Percentiles rank a stretch among this genome's conserved stretches.
phyloP scores from a whole-genome alignment of 2,329 filamentous ascomycete species.

The Trichoderma guizhouense region DNA sequence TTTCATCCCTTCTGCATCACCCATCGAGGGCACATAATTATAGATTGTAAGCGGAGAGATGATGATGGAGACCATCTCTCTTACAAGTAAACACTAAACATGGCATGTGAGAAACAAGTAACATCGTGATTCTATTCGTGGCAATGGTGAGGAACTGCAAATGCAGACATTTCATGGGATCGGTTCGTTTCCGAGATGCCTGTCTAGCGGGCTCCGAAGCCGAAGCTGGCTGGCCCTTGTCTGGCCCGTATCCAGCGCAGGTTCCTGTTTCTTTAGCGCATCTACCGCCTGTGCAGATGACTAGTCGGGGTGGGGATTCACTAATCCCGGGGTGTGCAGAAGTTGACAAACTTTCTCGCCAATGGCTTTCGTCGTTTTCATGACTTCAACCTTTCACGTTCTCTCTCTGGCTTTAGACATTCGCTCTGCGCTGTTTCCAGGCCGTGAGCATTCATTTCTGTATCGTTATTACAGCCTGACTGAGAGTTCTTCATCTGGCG shows the following conservation, averaged over 20 bases:
- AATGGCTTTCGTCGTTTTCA: neutral
- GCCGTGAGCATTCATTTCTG: neutral
- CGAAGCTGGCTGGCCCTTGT: constrained; percentile 9
- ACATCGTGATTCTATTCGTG: neutral
- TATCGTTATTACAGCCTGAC: neutral
- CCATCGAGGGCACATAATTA: neutral
- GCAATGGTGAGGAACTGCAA: neutral
- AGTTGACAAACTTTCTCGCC: constrained; percentile 10
- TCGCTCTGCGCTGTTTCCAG: neutral
- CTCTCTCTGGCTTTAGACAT: neutral
- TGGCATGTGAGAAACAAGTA: neutral
- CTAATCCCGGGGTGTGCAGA: neutral
- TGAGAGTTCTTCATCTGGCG: neutral
- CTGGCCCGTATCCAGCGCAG: neutral
- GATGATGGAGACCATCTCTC: neutral
- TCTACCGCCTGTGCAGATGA: constrained; percentile 13
- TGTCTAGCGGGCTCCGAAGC: constrained; percentile 8
- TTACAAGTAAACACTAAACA: neutral
- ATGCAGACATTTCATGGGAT: neutral
- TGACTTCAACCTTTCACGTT: neutral
- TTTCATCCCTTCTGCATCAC: neutral
- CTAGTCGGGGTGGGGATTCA: constrained; percentile 2
- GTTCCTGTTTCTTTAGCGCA: constrained; percentile 10
- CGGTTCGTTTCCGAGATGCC: neutral
- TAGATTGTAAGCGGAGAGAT: neutral